phyloP scores from a whole-genome alignment of 164 flowering plant genomes.

The Brasenia schreberi region DNA sequence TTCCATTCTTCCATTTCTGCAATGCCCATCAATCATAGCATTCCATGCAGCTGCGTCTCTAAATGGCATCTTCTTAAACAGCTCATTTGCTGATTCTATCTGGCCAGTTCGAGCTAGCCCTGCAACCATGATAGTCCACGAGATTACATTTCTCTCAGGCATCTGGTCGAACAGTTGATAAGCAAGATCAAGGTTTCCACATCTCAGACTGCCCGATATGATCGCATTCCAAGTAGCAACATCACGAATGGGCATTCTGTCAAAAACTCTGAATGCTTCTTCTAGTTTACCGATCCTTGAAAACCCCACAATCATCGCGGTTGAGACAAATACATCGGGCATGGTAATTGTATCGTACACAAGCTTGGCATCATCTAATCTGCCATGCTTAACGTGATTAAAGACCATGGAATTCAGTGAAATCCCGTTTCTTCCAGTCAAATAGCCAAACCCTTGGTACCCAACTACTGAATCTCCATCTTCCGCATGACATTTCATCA shows the following conservation, averaged over 20 bases:
- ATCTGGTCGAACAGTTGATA: constrained; percentile 8
- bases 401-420: constrained; percentile 3
- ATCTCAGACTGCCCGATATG: constrained; percentile 6
- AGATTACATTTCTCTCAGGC: constrained; percentile 10
- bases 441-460: too few species aligned
- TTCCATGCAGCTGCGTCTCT: constrained; percentile 14
- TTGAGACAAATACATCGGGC: constrained; percentile 6
- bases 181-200: constrained; percentile 9
- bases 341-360: constrained; percentile 4
- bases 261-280: constrained; percentile 6
- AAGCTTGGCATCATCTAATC: constrained; percentile 6
- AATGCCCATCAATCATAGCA: constrained; percentile 9
- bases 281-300: not conserved
- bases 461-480: too few species aligned
- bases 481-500: too few species aligned
- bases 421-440: not conserved
- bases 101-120: constrained; percentile 4
- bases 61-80: constrained; percentile 7
- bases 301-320: constrained; percentile 5
- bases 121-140: constrained; percentile 11
- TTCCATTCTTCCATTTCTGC: constrained; percentile 10
- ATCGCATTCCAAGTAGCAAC: constrained; percentile 11
- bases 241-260: constrained; percentile 8
- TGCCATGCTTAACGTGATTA: constrained; percentile 2
- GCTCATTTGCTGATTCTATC: constrained; percentile 6